A percentile compares a stretch with the other conserved stretches of the same genome.
Conservation (phyloP, 768 basidiomycete genomes). For the Boletellus sp. region DNA sequence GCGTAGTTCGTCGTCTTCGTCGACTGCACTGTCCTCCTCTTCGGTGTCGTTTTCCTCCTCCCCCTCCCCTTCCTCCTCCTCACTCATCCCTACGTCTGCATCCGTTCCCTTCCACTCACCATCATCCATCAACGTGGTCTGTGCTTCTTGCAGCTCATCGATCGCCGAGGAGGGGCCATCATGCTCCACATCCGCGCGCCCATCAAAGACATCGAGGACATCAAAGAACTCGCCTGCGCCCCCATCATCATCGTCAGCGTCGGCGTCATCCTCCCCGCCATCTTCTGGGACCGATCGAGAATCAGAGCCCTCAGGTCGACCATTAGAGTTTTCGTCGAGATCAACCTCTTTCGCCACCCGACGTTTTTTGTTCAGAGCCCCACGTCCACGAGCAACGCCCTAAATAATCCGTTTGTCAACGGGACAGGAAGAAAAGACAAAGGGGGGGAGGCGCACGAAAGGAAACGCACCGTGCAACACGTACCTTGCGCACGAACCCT, state of each 20-base stretch:
- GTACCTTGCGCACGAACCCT: conserved; percentile 29
- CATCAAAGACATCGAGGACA: conserved; percentile 63
- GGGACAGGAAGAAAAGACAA: not conserved
- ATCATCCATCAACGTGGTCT: conserved; percentile 48
- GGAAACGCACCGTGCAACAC: not conserved
- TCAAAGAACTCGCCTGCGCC: conserved; percentile 59
- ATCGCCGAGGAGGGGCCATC: conserved; percentile 11
- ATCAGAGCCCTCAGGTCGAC: conserved; percentile 22
- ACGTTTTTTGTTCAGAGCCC: conserved; percentile 25
- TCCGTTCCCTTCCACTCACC: conserved; percentile 25
- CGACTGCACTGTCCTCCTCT: conserved; percentile 29
- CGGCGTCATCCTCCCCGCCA: conserved; percentile 40
- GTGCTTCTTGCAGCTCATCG: conserved; percentile 19
- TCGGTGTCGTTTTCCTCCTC: conserved; percentile 12
- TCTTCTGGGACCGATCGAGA: conserved; percentile 15
- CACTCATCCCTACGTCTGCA: conserved; percentile 31
- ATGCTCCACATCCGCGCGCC: conserved; percentile 42
- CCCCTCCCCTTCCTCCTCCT: conserved; percentile 32
- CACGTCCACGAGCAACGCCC: conserved; percentile 15
- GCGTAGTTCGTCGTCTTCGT: conserved; percentile 44
- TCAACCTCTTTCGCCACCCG: conserved; percentile 52
- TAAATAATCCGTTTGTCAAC: conserved; percentile 4
- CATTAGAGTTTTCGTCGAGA: conserved; percentile 55
- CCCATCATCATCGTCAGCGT: conserved; percentile 45
- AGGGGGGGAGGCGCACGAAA: no score